Conservation (phyloP, 306 rosid species). For the Acacia crassicarpa region DNA sequence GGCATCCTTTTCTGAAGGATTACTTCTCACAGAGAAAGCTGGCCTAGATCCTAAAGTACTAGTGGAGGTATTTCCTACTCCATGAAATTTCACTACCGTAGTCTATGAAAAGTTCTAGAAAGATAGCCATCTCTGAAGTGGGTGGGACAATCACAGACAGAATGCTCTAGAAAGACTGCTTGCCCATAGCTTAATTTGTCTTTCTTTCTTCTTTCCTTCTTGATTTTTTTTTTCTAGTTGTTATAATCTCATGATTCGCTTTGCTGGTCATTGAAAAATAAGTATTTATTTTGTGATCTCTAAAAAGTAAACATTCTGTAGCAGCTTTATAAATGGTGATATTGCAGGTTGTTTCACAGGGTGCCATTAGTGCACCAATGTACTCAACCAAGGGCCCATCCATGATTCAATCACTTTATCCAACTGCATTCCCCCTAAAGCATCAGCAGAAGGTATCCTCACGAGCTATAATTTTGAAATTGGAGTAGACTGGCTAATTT, state of each 20-base stretch:
- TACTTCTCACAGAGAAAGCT: slow-evolving; percentile 86
- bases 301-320: slow-evolving; percentile 7
- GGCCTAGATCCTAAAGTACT: slow-evolving; percentile 84
- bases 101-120: not conserved
- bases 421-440: slow-evolving; percentile 91
- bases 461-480: slow-evolving; percentile 13
- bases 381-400: slow-evolving; percentile 83
- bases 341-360: slow-evolving; percentile 89
- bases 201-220: not conserved
- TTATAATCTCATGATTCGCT: no score
- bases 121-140: no score
- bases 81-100: slow-evolving; percentile 15
- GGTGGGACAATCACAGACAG: no score
- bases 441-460: slow-evolving; percentile 91
- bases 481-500: not conserved
- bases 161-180: not conserved
- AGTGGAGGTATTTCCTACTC: slow-evolving; percentile 64
- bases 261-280: not conserved
- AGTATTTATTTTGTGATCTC: not conserved
- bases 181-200: not conserved
- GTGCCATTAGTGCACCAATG: slow-evolving; percentile 96
- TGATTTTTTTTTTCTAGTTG: no score
- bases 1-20: slow-evolving; percentile 96
- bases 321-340: slow-evolving; percentile 20
- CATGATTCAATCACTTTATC: slow-evolving; percentile 81